Evolutionary conservation across 305 asterid genomes (phyloP).

Genomic region (Euphrasia arctica): DNA sequence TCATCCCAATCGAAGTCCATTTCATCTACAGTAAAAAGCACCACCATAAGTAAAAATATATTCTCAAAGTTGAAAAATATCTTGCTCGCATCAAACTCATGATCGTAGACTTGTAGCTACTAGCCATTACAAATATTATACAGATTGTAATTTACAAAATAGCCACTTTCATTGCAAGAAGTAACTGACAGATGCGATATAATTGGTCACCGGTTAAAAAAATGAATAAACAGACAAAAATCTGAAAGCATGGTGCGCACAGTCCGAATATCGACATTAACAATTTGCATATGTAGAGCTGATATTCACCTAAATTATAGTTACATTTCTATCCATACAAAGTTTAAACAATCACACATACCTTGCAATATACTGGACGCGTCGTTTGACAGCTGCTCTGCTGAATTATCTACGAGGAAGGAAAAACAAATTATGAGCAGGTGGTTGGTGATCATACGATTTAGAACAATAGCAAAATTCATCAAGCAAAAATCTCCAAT

Average conservation of each 20-base stretch:
- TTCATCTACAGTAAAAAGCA: slow-evolving; percentile 45
- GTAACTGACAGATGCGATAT: neutral
- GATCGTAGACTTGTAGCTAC: neutral
- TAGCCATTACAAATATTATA: neutral
- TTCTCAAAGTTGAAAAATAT: neutral
- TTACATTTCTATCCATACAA: slow-evolving; percentile 13
- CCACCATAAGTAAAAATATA: slow-evolving; percentile 17
- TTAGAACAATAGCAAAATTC: slow-evolving; percentile 1
- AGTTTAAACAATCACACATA: slow-evolving; percentile 24
- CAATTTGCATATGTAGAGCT: slow-evolving; percentile 19
- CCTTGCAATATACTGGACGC: slow-evolving; percentile 41
- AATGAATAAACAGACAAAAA: neutral
- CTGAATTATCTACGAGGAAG: slow-evolving; percentile 39
- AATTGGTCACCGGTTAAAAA: neutral
- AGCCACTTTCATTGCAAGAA: slow-evolving; percentile 11
- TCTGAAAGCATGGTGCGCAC: slow-evolving; percentile 13
- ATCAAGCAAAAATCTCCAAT: neutral
- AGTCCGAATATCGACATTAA: slow-evolving; percentile 18
- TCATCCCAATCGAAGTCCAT: slow-evolving; percentile 44
- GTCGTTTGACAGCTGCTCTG: slow-evolving; percentile 35
- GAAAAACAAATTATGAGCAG: neutral
- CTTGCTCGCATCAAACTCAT: slow-evolving; percentile 13
- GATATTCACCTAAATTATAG: slow-evolving; percentile 3
- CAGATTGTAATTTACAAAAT: slow-evolving; percentile 14
- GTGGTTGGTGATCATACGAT: slow-evolving; percentile 10